phyloP scores from a whole-genome alignment of 1,139 yeast species.

The Komagataea norvegica region DNA sequence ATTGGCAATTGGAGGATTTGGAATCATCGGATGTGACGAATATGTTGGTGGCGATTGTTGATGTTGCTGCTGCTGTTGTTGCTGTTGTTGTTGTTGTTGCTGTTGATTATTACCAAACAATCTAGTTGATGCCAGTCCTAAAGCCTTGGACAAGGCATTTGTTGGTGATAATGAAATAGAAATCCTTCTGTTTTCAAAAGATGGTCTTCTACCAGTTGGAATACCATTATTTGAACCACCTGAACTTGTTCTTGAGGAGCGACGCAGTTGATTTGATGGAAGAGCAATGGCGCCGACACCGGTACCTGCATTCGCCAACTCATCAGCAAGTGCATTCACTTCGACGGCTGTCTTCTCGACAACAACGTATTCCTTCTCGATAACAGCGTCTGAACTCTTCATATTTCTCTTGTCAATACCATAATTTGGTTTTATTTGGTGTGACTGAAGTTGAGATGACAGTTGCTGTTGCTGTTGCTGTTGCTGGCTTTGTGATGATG shows the following conservation, averaged over 20 bases:
- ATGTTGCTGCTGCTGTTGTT: too few relatives aligned
- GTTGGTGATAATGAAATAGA: conserved; percentile 80
- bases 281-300: conserved; percentile 45
- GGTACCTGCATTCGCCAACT: conserved; percentile 65
- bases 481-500: too few relatives aligned
- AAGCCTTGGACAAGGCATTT: conserved; percentile 81
- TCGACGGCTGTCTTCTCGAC: conserved; percentile 93
- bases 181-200: conserved; percentile 47
- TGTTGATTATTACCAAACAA: conserved; percentile 53
- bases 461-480: conserved; percentile 9
- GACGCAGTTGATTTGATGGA: conserved; percentile 24
- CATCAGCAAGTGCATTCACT: conserved; percentile 93
- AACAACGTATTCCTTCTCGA: conserved; percentile 86
- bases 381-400: conserved; percentile 39
- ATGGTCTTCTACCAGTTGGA: conserved; percentile 30
- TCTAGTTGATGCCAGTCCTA: conserved; percentile 83
- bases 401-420: conserved; percentile 5
- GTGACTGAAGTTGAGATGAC: too few relatives aligned
- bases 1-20: conserved; percentile 25
- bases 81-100: neutral
- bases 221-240: conserved; percentile 27
- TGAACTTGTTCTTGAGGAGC: conserved; percentile 32
- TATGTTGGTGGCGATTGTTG: too few relatives aligned
- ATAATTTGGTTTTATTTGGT: conserved; percentile 17
- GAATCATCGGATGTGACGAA: conserved; percentile 17